These are phyloP conservation scores for Zasmidium angulare DNA, from an alignment of 2,329 filamentous ascomycete species.

Conservation along the genomic window DNA sequence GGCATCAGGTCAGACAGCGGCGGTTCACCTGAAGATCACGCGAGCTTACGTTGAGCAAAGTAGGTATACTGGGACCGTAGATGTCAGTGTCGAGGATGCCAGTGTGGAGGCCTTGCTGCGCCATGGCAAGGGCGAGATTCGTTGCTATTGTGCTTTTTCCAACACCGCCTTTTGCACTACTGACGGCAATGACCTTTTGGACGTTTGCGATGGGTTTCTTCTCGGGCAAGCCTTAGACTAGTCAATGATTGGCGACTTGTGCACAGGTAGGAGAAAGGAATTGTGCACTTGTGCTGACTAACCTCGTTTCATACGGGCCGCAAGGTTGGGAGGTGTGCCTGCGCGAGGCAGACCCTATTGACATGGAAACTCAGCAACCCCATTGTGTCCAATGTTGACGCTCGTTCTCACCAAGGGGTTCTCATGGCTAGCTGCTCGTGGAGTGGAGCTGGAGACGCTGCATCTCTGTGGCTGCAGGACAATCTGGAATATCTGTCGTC, in stretches of 20 bases:
- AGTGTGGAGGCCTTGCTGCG: conserved; percentile 73
- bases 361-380: background rate
- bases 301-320: conserved; percentile 68
- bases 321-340: conserved; percentile 63
- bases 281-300: background rate
- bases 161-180: conserved; percentile 96
- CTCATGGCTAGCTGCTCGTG: conserved; percentile 64
- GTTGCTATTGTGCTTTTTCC: conserved; percentile 93
- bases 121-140: conserved; percentile 88
- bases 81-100: conserved; percentile 96
- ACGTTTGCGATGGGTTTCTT: conserved; percentile 80
- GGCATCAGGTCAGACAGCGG: too few relatives aligned
- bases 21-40: too few relatives aligned
- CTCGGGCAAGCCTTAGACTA: conserved; percentile 63
- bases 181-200: conserved; percentile 90
- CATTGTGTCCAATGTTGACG: background rate
- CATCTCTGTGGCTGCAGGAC: conserved; percentile 28
- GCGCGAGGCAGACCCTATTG: conserved; percentile 78
- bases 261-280: too few relatives aligned
- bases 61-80: conserved; percentile 93
- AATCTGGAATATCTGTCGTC: conserved; percentile 5
- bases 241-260: background rate
- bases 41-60: conserved; percentile 71
- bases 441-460: conserved; percentile 57
- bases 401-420: conserved; percentile 71